Evolutionary conservation across 768 basidiomycete genomes (phyloP), one percentile per base, ranked within the genome.

Genomic region (Trametes gibbosa): DNA sequence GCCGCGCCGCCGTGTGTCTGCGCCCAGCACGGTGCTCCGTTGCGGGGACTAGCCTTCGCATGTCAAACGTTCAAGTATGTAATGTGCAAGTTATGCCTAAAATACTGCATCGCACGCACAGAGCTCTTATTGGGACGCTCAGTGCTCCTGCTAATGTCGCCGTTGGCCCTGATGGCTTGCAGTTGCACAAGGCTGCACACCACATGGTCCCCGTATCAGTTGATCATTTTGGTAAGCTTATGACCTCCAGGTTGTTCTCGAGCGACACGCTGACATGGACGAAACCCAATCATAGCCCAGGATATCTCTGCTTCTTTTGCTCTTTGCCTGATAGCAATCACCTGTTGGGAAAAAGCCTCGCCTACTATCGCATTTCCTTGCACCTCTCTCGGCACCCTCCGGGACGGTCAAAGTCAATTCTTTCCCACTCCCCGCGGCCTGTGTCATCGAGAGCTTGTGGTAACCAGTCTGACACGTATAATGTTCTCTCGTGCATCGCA

Each of bases 141-240:
- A 35, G 41, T 40, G 19, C 35, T 49, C 37, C 37, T 54, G 32
- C 41, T 32, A 49, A 21, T 50, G 50, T 40, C 45, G 32, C 50
- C 2, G 23, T n/a, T 35, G n/a, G 40, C 34, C 42, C 29, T 43
- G 53, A 54, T 50, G 47, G 29, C 43, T 37, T 42, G 41, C 59
- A 27, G 14, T n/a, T 14, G 42, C 40, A 45, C 17, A 29, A 52
- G 32, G 14, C 21, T 14, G 42, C 40, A 45, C 17, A 29, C 60
- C 60, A 40, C 49, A 54, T 58, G 61, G 47, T 53, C 39, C 24
- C 42, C 29, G 48, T 41, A 62, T 62, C 61, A 62, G 51, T 62
- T 62, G 61, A 62, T 54, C 61, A 32, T 29, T 48, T 41, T 46
- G 43, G 61, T 58, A 56, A 53, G 61, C 54, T 48, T 52, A 52